Percentiles rank a stretch among this genome's conserved stretches.
Evolutionary conservation across 441 rosid genomes (phyloP).

Genomic region (Populus trichocarpa): DNA sequence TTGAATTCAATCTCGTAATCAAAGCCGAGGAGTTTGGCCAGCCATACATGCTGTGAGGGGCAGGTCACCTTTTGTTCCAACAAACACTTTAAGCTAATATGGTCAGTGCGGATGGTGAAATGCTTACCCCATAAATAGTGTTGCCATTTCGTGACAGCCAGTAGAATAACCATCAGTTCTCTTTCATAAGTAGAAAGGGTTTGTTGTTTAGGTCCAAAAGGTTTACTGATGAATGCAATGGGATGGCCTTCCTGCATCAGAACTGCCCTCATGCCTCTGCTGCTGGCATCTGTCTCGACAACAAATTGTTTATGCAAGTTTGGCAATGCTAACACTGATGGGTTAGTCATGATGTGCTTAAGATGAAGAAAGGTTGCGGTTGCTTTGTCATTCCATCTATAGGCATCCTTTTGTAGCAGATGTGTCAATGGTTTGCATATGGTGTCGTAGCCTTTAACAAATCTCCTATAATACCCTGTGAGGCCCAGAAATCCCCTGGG

Average conservation of each 20-base stretch:
- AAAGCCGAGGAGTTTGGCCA: neutral
- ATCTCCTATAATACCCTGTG: neutral
- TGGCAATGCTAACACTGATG: neutral
- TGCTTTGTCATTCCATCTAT: neutral
- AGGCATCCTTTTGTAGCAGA: neutral
- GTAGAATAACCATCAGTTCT: neutral
- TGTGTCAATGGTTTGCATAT: neutral
- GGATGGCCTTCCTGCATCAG: neutral
- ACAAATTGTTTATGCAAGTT: neutral
- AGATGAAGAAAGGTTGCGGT: neutral
- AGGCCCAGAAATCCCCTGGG: neutral
- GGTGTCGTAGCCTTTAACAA: neutral
- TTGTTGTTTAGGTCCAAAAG: neutral
- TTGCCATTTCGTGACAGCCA: neutral
- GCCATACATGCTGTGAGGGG: neutral
- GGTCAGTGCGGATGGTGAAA: neutral
- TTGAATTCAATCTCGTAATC: neutral
- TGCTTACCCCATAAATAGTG: neutral
- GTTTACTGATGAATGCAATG: neutral
- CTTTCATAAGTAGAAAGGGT: neutral
- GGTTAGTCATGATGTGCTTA: neutral
- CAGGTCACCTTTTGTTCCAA: neutral
- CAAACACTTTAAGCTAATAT: neutral
- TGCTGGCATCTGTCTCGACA: neutral
- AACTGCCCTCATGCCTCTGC: neutral